These are phyloP conservation scores for Bruguiera hainesii DNA, from an alignment of 441 rosid genomes.

Conservation along the genomic window DNA sequence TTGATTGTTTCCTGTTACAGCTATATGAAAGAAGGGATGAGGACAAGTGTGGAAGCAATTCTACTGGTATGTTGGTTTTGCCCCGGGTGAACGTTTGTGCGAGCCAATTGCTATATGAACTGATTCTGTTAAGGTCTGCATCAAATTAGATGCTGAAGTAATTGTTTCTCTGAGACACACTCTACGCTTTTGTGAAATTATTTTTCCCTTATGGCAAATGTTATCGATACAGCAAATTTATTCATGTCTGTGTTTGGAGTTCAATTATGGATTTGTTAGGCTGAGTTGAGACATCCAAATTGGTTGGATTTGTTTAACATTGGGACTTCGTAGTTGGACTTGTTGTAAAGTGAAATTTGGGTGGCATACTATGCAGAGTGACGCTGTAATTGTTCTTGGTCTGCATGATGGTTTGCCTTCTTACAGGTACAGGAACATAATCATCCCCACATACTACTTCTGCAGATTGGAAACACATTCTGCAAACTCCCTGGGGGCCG, in stretches of 20 bases:
- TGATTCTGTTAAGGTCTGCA: no score
- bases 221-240: no score
- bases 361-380: no score
- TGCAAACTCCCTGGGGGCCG: constrained; percentile 99
- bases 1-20: constrained; percentile 36
- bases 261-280: no score
- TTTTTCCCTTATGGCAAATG: no score
- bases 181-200: not conserved
- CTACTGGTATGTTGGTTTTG: constrained; percentile 55
- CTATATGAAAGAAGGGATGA: constrained; percentile 98
- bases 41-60: constrained; percentile 96
- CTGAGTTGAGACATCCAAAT: no score
- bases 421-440: constrained; percentile 95
- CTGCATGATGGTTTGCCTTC: constrained; percentile 6
- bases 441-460: constrained; percentile 95
- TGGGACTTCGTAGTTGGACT: not conserved
- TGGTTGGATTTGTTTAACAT: no score
- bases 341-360: no score
- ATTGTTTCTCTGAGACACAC: not conserved
- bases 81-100: not conserved
- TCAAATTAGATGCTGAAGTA: not conserved
- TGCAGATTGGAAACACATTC: constrained; percentile 95
- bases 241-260: no score
- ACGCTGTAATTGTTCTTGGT: not conserved
- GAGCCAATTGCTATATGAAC: not conserved